Percentiles rank a stretch among this genome's conserved stretches.
phyloP scores from a whole-genome alignment of 371 early-diverging fungal genomes.

The Actinomortierella wolfii region DNA sequence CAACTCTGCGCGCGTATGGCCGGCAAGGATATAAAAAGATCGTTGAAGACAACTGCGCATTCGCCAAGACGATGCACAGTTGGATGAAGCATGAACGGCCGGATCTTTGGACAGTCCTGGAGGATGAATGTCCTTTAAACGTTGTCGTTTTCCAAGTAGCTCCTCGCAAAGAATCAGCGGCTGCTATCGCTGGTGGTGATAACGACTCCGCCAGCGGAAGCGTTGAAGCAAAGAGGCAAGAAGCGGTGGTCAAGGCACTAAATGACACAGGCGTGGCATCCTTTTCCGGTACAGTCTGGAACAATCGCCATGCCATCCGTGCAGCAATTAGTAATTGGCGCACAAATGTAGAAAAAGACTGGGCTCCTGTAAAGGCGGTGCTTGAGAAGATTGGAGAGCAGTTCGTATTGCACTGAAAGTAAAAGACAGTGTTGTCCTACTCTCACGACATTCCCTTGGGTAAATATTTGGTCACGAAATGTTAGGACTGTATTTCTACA shows the following conservation, averaged over 20 bases:
- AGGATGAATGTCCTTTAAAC: conserved; percentile 42
- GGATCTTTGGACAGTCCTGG: conserved; percentile 24
- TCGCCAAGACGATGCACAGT: conserved; percentile 43
- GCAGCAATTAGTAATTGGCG: conserved; percentile 56
- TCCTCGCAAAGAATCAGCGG: no score
- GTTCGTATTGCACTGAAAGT: no score
- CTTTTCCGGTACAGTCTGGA: conserved; percentile 51
- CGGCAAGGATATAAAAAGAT: conserved; percentile 45
- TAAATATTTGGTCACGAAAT: no score
- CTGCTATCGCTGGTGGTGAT: no score
- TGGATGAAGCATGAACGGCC: conserved; percentile 47
- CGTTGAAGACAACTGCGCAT: conserved; percentile 48
- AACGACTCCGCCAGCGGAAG: no score
- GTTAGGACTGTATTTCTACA: no score
- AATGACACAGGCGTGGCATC: conserved; percentile 47
- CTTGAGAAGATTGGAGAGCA: conserved; percentile 11
- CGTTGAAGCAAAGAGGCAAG: conserved; percentile 10
- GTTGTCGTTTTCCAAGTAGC: conserved; percentile 48
- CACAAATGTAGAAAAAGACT: conserved; percentile 45
- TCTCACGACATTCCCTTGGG: no score
- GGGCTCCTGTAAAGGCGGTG: conserved; percentile 27
- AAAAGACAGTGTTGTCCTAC: no score
- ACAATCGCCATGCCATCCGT: conserved; percentile 45
- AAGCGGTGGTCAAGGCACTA: conserved; percentile 31
- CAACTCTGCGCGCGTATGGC: conserved; percentile 49